Percentiles rank a stretch among this genome's conserved stretches.
Conservation (phyloP, 352 stramenopile genomes). For the Pseudoperonospora humuli region DNA sequence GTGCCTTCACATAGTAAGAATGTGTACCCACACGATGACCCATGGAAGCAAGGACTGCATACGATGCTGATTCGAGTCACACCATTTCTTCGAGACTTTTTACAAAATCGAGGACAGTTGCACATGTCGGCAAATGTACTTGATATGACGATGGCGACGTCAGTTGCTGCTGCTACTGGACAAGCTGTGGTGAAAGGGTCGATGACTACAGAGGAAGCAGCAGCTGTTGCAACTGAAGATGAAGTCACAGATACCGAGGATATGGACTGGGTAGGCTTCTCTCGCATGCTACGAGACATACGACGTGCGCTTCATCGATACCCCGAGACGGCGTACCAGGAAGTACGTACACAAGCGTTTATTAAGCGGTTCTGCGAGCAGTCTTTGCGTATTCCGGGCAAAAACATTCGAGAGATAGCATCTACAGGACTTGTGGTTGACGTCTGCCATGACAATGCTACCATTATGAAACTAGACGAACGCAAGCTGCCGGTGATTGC, state of each 20-base stretch:
- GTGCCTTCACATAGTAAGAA: conserved; percentile 21
- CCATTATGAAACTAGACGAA: conserved; percentile 37
- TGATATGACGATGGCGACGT: conserved; percentile 7
- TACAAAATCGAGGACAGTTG: conserved; percentile 19
- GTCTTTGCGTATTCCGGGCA: conserved; percentile 62
- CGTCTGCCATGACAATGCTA: conserved; percentile 71
- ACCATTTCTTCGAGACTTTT: conserved; percentile 60
- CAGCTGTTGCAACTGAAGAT: neutral
- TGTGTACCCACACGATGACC: conserved; percentile 54
- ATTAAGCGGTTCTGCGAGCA: conserved; percentile 79
- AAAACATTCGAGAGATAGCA: conserved; percentile 69
- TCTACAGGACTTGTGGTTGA: conserved; percentile 87
- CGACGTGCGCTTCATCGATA: conserved; percentile 84
- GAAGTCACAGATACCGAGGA: conserved; percentile 3
- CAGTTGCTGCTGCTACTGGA: conserved; percentile 5
- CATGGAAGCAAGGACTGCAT: conserved; percentile 59
- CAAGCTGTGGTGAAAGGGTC: neutral
- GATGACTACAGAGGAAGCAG: neutral
- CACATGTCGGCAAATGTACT: conserved; percentile 8
- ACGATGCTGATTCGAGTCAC: conserved; percentile 40
- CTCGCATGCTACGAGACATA: conserved; percentile 63
- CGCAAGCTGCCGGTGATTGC: conserved; percentile 81
- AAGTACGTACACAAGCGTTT: conserved; percentile 82
- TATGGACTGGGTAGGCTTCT: conserved; percentile 62
- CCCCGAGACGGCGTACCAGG: conserved; percentile 89